Percentiles rank a stretch among this genome's conserved stretches.
Conservation (phyloP, 306 rosid species). For the Mimosa pudica region DNA sequence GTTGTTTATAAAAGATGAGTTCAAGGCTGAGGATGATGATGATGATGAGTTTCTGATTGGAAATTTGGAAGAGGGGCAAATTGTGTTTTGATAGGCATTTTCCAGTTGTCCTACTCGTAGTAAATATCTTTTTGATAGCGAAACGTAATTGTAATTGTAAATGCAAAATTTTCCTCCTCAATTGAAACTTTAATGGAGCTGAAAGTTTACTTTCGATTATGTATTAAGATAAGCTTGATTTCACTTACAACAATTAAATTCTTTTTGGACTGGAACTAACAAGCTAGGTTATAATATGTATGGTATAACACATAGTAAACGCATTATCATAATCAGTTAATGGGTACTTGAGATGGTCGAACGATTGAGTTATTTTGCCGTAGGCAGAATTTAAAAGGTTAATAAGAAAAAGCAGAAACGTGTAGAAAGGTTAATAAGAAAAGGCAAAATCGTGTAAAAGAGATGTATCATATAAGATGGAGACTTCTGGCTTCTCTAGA, state of each 20-base stretch:
- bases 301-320: too few relatives aligned
- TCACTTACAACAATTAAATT: not conserved
- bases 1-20: constrained; percentile 77
- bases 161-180: constrained; percentile 34
- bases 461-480: not conserved
- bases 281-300: too few relatives aligned
- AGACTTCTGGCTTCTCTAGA: not conserved
- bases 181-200: not conserved
- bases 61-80: constrained; percentile 71
- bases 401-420: too few relatives aligned
- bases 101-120: constrained; percentile 36
- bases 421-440: not conserved
- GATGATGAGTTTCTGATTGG: constrained; percentile 48
- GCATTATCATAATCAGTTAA: too few relatives aligned
- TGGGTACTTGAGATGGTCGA: not conserved
- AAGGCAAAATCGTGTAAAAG: not conserved
- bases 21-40: constrained; percentile 44
- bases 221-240: not conserved
- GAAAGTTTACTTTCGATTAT: not conserved
- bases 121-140: constrained; percentile 34
- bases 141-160: constrained; percentile 36
- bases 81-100: constrained; percentile 35
- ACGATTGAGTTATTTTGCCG: not conserved
- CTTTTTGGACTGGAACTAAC: too few relatives aligned
- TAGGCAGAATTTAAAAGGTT: not conserved